phyloP scores from a whole-genome alignment of 192 early-diverging fungal genomes.

The Podila epigama region DNA sequence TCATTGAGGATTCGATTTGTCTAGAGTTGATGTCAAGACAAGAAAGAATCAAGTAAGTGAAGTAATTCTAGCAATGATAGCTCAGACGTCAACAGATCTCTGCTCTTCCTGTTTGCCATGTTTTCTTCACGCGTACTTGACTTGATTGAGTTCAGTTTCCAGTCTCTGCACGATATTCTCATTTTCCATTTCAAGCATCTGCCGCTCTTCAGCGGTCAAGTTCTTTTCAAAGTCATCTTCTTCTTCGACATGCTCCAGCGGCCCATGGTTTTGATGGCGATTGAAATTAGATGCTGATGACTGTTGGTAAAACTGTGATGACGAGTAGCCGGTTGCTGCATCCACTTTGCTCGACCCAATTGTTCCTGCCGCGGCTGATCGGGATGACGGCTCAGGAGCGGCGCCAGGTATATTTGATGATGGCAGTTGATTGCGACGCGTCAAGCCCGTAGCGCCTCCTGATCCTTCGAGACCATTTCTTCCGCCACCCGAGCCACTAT shows the following conservation, averaged over 20 bases:
- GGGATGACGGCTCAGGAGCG: too few species aligned
- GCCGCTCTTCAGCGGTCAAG: constrained; percentile 60
- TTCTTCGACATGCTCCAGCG: constrained; percentile 10
- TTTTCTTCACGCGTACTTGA: constrained; percentile 54
- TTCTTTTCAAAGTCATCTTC: constrained; percentile 59
- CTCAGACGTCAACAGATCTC: too few species aligned
- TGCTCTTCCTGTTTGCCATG: too few species aligned
- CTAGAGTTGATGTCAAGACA: constrained; percentile 7
- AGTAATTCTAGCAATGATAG: too few species aligned
- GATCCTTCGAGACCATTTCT: background rate
- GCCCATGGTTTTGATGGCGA: background rate
- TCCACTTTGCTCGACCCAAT: background rate
- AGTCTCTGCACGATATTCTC: constrained; percentile 70
- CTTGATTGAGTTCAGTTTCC: constrained; percentile 71
- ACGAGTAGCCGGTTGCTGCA: constrained; percentile 12
- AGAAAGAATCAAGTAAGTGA: background rate
- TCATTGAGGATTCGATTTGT: constrained; percentile 69
- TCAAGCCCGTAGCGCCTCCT: background rate
- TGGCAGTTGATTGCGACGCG: constrained; percentile 9
- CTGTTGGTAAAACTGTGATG: constrained; percentile 37
- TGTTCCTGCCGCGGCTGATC: background rate
- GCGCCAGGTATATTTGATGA: constrained; percentile 1
- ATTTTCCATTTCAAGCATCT: constrained; percentile 76
- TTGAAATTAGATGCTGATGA: background rate
- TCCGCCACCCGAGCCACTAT: background rate